Conservation (phyloP, 2,329 filamentous ascomycete genomes). For the Dothideomycetes sp. region DNA sequence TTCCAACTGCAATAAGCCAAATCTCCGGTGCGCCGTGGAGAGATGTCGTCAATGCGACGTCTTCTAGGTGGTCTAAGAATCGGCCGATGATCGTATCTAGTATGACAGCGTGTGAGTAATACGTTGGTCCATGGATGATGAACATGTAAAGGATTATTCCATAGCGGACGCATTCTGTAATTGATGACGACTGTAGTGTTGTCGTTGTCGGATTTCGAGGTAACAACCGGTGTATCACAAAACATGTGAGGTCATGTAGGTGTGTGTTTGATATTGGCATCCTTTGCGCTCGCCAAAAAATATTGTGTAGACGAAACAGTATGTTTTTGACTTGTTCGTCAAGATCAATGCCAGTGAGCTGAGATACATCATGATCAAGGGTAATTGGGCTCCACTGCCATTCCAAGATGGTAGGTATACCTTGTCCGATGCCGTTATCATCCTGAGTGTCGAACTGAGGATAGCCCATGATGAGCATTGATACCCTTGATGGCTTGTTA, state of each 20-base stretch:
- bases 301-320: neutral
- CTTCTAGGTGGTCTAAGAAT: neutral
- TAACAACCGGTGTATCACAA: slow-evolving; percentile 3
- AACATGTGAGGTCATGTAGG: slow-evolving; percentile 4
- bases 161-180: slow-evolving; percentile 1
- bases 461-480: slow-evolving; percentile 1
- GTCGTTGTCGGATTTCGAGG: neutral
- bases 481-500: neutral
- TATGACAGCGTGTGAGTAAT: neutral
- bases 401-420: neutral
- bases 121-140: slow-evolving; percentile 3
- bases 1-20: neutral
- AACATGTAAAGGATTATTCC: slow-evolving; percentile 3
- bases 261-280: neutral
- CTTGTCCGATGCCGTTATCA: neutral
- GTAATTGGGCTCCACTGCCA: neutral
- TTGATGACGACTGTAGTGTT: neutral
- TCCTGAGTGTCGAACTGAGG: slow-evolving; percentile 3
- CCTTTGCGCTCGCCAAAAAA: neutral
- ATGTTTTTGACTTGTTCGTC: neutral
- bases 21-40: neutral
- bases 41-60: too few species aligned
- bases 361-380: too few species aligned
- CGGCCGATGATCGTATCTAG: neutral
- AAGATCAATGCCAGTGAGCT: neutral